Base-by-base conservation (phyloP, 495 filamentous ascomycete species). In the Eremomyces bilateralis region DNA sequence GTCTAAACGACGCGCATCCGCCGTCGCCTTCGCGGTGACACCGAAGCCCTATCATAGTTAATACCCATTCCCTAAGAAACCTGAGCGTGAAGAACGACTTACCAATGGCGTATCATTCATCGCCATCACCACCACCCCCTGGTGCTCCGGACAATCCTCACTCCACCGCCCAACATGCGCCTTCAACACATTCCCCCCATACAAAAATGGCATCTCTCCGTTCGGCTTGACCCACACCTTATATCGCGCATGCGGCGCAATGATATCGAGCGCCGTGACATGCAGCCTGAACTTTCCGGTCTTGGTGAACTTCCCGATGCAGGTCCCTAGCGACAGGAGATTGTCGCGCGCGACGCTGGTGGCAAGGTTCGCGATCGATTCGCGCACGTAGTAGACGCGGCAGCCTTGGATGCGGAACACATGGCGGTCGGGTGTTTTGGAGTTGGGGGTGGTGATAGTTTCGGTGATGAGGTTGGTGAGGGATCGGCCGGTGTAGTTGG, bases 181-280 rank as follows among this genome's bases (percentile, higher is more conserved):
- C 57, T 91, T 91, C 29, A 88, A 67, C 17, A 94, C 64, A 50
- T 90, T 76, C 19, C 76, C 73, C 20, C 83, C 88, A 55, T 97
- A 97, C 11, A 91, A 57, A 53, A 81, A 92, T 22, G 83, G 80
- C 77, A 91, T 88, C 53, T 82, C 81, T 31, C 90, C 88, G 57
- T 99, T 99, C 16, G 71, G 53, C 56, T 90, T 90, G 38, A 99
- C 72, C 80, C 80, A 94, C 35, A 93, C 67, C 65, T 93, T 93
- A 53, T 88, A 81, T 21, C 91, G 63, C 16, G 88, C 83, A 55
- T 91, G 76, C 25, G 77, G 69, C 15, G 84, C 76, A 39, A 99
- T 71, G 35, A 92, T 67, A 41, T 80, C 74, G 35, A 95, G 65
- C 3, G 79, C 76, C 1, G 80, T 85, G 49, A 88, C 73, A 52